A percentile compares a stretch with the other conserved stretches of the same genome.
Evolutionary conservation across 257 asterid species (phyloP).

Genomic region (Solanum chmielewskii): DNA sequence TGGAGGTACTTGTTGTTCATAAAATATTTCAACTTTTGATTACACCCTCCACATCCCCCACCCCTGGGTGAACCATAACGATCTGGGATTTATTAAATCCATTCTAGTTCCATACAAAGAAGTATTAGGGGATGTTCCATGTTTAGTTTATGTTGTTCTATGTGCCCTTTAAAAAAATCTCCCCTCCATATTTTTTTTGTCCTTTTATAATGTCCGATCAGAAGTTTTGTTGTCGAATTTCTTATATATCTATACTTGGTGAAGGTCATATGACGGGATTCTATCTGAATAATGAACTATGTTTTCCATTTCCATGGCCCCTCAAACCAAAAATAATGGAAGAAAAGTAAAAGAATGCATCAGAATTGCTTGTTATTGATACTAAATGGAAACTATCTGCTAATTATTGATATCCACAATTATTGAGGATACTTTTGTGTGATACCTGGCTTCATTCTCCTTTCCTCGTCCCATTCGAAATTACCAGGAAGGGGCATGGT

Average conservation of each 20-base stretch:
- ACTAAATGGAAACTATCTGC: background rate
- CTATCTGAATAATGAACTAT: background rate
- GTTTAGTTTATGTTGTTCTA: background rate
- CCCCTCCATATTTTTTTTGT: background rate
- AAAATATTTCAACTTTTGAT: background rate
- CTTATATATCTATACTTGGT: background rate
- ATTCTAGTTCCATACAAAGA: too few relatives aligned
- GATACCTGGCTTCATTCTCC: background rate
- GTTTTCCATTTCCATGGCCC: background rate
- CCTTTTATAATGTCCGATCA: background rate
- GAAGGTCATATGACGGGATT: background rate
- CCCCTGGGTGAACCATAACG: background rate
- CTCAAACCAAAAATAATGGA: background rate
- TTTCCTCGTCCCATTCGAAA: background rate
- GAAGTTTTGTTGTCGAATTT: background rate
- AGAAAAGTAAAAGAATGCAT: background rate
- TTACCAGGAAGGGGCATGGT: background rate
- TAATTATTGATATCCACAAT: background rate
- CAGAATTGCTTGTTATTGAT: background rate
- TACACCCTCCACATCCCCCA: background rate
- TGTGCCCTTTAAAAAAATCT: background rate
- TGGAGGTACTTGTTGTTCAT: conserved; percentile 51
- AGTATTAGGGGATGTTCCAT: background rate
- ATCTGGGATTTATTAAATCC: background rate
- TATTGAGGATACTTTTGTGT: background rate